A percentile compares a stretch with the other conserved stretches of the same genome.
Conservation (phyloP, 129 eudicot species). For the carrot (Daucus carota) region DNA sequence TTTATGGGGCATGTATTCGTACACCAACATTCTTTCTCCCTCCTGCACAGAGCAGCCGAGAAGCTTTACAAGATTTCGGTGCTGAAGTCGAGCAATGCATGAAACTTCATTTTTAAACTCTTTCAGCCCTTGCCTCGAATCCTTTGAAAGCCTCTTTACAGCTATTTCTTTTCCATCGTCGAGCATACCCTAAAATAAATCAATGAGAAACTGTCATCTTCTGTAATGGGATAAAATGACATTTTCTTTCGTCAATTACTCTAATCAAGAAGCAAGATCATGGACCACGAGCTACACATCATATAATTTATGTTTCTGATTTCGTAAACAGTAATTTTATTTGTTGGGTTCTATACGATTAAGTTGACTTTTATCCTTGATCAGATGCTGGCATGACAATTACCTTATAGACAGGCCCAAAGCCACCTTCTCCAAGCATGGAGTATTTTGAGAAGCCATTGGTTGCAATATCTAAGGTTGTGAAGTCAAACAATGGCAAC, state of each 20-base stretch:
- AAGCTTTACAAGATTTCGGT: slow-evolving; percentile 21
- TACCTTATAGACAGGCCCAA: no score
- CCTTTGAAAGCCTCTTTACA: slow-evolving; percentile 24
- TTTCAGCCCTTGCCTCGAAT: slow-evolving; percentile 19
- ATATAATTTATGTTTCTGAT: no score
- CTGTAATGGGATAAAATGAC: not conserved
- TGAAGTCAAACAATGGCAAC: no score
- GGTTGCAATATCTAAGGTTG: no score
- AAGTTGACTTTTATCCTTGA: no score
- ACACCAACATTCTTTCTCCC: slow-evolving; percentile 17
- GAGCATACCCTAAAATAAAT: slow-evolving; percentile 4
- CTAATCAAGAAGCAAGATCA: not conserved
- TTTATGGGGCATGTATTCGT: slow-evolving; percentile 25
- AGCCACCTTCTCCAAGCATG: no score
- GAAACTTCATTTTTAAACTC: slow-evolving; percentile 26
- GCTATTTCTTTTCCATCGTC: slow-evolving; percentile 19
- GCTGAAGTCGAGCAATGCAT: slow-evolving; percentile 22
- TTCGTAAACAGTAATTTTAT: no score
- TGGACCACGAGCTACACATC: not conserved
- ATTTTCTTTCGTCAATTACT: not conserved
- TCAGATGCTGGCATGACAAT: no score
- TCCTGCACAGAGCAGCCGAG: slow-evolving; percentile 17
- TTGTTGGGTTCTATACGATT: no score
- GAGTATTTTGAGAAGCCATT: no score
- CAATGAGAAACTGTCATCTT: not conserved